These are phyloP conservation scores for Diaporthe longicolla DNA, from an alignment of 2,329 filamentous ascomycete species.

Conservation along the genomic window DNA sequence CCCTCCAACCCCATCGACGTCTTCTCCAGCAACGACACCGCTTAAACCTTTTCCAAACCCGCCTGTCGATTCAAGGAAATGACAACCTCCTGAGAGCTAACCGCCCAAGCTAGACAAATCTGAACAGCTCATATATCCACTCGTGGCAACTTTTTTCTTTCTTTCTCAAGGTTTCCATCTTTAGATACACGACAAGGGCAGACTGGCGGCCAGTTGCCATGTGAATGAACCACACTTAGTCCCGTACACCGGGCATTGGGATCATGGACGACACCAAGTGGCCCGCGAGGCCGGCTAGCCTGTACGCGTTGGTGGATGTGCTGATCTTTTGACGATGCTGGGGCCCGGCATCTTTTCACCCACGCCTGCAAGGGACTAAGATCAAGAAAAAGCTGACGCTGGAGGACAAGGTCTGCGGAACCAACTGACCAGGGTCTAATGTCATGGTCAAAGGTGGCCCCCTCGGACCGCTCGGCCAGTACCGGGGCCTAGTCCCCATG, in stretches of 20 bases:
- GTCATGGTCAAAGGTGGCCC: not conserved
- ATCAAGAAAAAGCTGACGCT: not conserved
- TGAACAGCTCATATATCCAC: slow-evolving; percentile 20
- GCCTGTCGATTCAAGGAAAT: not conserved
- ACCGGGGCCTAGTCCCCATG: not conserved
- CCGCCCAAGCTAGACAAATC: slow-evolving; percentile 12
- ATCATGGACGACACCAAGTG: too few species aligned
- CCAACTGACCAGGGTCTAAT: not conserved
- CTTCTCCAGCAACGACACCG: not conserved
- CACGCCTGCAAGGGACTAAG: not conserved
- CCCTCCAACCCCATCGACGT: not conserved
- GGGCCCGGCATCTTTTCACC: too few species aligned
- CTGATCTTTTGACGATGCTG: too few species aligned
- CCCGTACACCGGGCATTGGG: too few species aligned
- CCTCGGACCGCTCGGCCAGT: slow-evolving; percentile 1
- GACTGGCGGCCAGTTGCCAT: not conserved
- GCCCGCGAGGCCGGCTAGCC: too few species aligned
- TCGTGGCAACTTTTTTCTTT: not conserved
- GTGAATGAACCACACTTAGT: not conserved
- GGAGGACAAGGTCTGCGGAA: not conserved
- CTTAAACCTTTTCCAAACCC: slow-evolving; percentile 1
- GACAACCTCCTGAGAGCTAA: slow-evolving; percentile 2
- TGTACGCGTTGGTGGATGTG: too few species aligned
- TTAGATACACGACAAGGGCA: slow-evolving; percentile 16
- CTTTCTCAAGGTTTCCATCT: slow-evolving; percentile 7